A percentile compares a stretch with the other conserved stretches of the same genome.
These are phyloP conservation scores for Talaromyces nanjingensis DNA, from an alignment of 495 filamentous ascomycete genomes.

Conservation along the genomic window DNA sequence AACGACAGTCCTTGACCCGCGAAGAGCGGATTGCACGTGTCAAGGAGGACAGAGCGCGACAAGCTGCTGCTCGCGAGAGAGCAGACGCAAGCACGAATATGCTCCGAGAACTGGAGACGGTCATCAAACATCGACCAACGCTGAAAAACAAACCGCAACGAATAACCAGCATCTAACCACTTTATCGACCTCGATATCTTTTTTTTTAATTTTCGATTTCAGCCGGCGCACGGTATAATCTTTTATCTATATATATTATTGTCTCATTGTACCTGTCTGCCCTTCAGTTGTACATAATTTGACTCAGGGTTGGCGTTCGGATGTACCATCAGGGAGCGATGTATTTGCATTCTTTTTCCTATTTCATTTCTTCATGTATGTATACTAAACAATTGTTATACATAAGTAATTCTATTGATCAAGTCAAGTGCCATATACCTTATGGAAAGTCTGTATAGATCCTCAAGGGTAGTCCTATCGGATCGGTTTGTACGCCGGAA, in stretches of 20 bases:
- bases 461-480: background rate
- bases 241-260: background rate
- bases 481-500: background rate
- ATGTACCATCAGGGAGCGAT: background rate
- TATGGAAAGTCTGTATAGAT: background rate
- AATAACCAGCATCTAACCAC: slow-evolving; percentile 39
- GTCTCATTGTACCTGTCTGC: background rate
- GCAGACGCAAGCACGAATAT: slow-evolving; percentile 76
- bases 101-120: slow-evolving; percentile 85
- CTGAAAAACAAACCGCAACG: slow-evolving; percentile 36
- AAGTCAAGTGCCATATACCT: background rate
- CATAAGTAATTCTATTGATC: background rate
- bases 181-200: background rate
- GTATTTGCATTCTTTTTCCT: background rate
- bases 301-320: background rate
- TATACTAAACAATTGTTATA: background rate
- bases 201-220: background rate
- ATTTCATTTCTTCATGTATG: background rate
- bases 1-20: slow-evolving; percentile 65
- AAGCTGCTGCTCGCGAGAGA: slow-evolving; percentile 61
- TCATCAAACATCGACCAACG: slow-evolving; percentile 68
- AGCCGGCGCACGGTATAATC: background rate
- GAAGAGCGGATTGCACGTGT: slow-evolving; percentile 87
- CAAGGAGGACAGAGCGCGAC: slow-evolving; percentile 72
- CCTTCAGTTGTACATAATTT: background rate